Evolutionary conservation across 2,329 filamentous ascomycete genomes (phyloP).

Genomic region (Incumbomyces delicatus): DNA sequence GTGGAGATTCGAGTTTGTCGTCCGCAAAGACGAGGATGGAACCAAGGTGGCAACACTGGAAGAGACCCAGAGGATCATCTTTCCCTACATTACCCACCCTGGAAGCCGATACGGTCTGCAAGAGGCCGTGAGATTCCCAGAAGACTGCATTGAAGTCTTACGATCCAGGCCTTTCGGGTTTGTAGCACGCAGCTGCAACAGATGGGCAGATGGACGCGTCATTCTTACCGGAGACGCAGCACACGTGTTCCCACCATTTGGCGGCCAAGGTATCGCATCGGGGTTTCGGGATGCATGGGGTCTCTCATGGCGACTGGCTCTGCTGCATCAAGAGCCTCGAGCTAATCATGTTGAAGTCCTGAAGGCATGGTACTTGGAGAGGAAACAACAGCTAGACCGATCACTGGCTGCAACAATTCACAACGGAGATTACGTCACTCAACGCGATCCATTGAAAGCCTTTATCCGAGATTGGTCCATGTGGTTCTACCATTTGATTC

Average conservation of each 20-base stretch:
- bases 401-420: constrained; percentile 28
- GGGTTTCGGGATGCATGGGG: constrained; percentile 32
- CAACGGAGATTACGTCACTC: constrained; percentile 28
- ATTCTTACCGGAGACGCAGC: constrained; percentile 23
- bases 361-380: constrained; percentile 27
- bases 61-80: constrained; percentile 20
- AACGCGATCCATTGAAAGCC: constrained; percentile 23
- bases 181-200: constrained; percentile 20
- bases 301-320: constrained; percentile 29
- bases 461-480: constrained; percentile 26
- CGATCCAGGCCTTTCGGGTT: constrained; percentile 22
- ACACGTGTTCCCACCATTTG: constrained; percentile 24
- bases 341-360: constrained; percentile 22
- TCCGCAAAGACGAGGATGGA: constrained; percentile 24
- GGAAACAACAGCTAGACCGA: constrained; percentile 29
- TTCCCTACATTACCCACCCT: constrained; percentile 22
- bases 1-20: constrained; percentile 29
- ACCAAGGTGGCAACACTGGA: constrained; percentile 21
- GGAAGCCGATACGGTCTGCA: constrained; percentile 21
- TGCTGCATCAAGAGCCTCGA: constrained; percentile 20
- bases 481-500: constrained; percentile 26
- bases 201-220: constrained; percentile 18
- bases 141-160: constrained; percentile 22
- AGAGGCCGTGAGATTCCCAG: constrained; percentile 15
- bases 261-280: constrained; percentile 33